Evolutionary conservation across 1,284 basidiomycete genomes (phyloP), one percentile per base, ranked within the genome.

Genomic region (Xerocomus amazonicus): DNA sequence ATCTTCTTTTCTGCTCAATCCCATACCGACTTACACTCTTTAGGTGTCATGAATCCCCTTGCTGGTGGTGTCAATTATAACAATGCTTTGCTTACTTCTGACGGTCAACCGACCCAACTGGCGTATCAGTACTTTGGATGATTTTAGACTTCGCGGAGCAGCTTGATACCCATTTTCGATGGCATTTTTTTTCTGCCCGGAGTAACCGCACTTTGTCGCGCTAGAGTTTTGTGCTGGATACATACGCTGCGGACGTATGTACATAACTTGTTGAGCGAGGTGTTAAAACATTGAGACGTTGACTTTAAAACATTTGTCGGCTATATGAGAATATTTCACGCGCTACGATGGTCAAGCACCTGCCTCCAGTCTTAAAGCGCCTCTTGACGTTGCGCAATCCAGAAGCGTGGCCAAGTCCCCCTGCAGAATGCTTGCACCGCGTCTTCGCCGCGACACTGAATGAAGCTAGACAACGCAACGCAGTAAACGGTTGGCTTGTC

Each of bases 401-500:
- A 13, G 72, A 80, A 27, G 74, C 82, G 7, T 73, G 81, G 35
- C 75, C 80, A 5, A 75, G 80, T 47, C 90, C 89, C 32, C 73
- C 81, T 10, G 47, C 74, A 4, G 50, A 74, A 13, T 73, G 67
- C 52, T 70, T 92, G n/a, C 73, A 79, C 55, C 69, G 62, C 26
- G 70, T 88, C 28, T 80, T 91, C 59, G 62, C 72, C 10, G 73
- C 72, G 48, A 81, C 90, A 23, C 76, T 77, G 57, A 71, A 71
- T 29, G 82, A 86, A 61, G 90, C 90, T 29, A 73, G 73, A 58
- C 63, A 70, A 45, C 79, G 77, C 49, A 81, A 80, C 14, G 88
- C 81, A 19, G 83, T 84, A 71, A 85, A 79, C 16, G 88, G 87
- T 35, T 94, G 90, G 92, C 73, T 94, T 17, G 90, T 90, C 35